phyloP scores from a whole-genome alignment of 1,139 yeast species.

The Blastobotrys arbuscula region DNA sequence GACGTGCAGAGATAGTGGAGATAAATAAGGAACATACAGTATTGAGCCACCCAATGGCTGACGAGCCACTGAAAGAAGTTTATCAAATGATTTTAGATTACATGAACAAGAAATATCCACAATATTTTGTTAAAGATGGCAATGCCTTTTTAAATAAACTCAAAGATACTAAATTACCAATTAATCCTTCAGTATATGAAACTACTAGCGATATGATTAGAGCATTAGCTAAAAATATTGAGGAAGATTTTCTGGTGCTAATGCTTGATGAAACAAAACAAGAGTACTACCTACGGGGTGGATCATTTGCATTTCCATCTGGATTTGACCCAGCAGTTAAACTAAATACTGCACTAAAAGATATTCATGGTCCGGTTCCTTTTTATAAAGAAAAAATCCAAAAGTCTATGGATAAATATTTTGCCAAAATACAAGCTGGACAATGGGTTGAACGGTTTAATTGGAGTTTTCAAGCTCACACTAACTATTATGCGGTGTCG shows the following conservation, averaged over 20 bases:
- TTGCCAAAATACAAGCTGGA: constrained; percentile 44
- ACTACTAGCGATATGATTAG: constrained; percentile 36
- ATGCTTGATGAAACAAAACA: constrained; percentile 48
- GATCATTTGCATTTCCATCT: constrained; percentile 64
- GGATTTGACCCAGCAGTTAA: constrained; percentile 64
- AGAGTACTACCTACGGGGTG: constrained; percentile 61
- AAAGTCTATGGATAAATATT: constrained; percentile 57
- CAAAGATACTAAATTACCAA: constrained; percentile 22
- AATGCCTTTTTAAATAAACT: constrained; percentile 21
- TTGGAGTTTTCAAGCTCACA: constrained; percentile 58
- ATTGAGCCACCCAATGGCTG: constrained; percentile 38
- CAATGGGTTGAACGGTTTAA: constrained; percentile 56
- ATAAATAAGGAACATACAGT: constrained; percentile 40
- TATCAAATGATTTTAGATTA: constrained; percentile 47
- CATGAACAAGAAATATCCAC: constrained; percentile 56
- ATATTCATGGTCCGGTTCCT: constrained; percentile 60
- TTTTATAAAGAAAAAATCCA: constrained; percentile 51
- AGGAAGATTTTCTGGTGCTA: constrained; percentile 63
- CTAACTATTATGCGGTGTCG: constrained; percentile 45
- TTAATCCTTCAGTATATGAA: constrained; percentile 11
- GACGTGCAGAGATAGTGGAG: constrained; percentile 41
- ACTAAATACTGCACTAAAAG: constrained; percentile 37
- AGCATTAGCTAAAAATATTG: constrained; percentile 45
- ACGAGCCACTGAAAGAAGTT: constrained; percentile 50
- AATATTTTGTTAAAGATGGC: constrained; percentile 38